Base-by-base conservation (phyloP, 108 stramenopile genomes). In the Fistulifera solaris region DNA sequence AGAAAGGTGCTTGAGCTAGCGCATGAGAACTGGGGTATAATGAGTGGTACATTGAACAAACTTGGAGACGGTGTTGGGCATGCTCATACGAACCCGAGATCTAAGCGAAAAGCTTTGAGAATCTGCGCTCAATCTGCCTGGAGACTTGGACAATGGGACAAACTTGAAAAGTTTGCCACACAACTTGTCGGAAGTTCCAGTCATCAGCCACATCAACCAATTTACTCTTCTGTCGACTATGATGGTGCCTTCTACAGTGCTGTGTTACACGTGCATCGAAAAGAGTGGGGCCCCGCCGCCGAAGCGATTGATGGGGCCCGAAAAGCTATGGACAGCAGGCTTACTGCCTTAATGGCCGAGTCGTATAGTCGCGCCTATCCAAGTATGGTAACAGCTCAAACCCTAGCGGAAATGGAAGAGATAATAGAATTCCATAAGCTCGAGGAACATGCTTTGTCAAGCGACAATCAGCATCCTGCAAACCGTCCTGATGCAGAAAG, bases 211-310 rank as follows among this genome's bases (percentile, higher is more conserved):
- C 4, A 45, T 45, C 31, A 42, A 28, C 39, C 62, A 10, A 47
- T 60, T 25, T 43, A 35, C 12, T 19, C 61, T 35, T 16, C 48
- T 24, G 64, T 83, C 38, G 85, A 83, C 45, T 93, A 89, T 51
- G 95, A 97, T 57, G 94, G 92, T 6, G 71, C 87, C n/a, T 97
- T 97, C 63, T 90, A 83, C 58, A 78, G 89, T 24, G 93, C 97
- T 8, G 90, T 99, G 14, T 69, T 96, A 40, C 81, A 90, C 45
- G 70, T 96, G 53, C 87, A 96, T 44, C 27, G 80, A 42, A 76
- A 87, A 46, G 78, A 89, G 54, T 93, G 91, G 91, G 58, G 58
- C 15, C 54, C 67, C 39, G 87, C 85, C 19, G 83, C 77, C 12
- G 74, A 75, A 17, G 79, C 83, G 6, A 93, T 93, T 58, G 87